phyloP scores from a whole-genome alignment of 2,329 filamentous ascomycete species.

The Pseudonectria foliicola region DNA sequence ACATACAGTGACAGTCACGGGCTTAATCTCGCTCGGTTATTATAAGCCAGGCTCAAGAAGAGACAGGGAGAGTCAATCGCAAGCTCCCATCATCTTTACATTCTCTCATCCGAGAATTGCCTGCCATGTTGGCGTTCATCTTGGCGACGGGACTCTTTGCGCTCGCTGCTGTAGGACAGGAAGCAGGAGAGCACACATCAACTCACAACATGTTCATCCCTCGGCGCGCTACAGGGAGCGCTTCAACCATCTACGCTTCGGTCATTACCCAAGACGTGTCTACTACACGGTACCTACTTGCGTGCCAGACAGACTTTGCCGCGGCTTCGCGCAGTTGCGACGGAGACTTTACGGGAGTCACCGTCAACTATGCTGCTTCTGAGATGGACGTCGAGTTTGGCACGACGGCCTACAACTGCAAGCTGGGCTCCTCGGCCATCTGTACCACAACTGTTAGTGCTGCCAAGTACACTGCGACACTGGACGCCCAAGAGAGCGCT shows the following conservation, averaged over 20 bases:
- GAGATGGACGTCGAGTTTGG: constrained; percentile 10
- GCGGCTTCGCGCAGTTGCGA: constrained; percentile 11
- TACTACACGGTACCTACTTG: constrained; percentile 17
- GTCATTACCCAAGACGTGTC: constrained; percentile 13
- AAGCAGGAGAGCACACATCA: too few species aligned
- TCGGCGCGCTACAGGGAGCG: constrained; percentile 8
- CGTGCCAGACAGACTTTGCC: constrained; percentile 14
- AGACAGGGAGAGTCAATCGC: too few species aligned
- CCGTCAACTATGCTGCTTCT: constrained; percentile 11
- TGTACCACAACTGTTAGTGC: constrained; percentile 4
- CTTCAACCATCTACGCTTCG: constrained; percentile 16
- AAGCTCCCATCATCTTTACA: too few species aligned
- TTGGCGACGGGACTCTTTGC: too few species aligned
- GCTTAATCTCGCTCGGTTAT: too few species aligned
- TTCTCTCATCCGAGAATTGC: too few species aligned
- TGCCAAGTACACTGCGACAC: constrained; percentile 1
- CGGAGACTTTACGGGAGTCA: constrained; percentile 15
- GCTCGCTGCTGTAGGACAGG: too few species aligned
- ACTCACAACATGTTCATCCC: constrained; percentile 14
- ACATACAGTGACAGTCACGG: too few species aligned
- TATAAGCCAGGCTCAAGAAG: too few species aligned
- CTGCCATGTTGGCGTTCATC: too few species aligned
- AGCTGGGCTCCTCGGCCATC: constrained; percentile 5
- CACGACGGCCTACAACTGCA: constrained; percentile 15
- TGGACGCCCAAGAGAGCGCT: constrained; percentile 8